Evolutionary conservation across 306 rosid species (phyloP).

Genomic region (Vigna hirtella): DNA sequence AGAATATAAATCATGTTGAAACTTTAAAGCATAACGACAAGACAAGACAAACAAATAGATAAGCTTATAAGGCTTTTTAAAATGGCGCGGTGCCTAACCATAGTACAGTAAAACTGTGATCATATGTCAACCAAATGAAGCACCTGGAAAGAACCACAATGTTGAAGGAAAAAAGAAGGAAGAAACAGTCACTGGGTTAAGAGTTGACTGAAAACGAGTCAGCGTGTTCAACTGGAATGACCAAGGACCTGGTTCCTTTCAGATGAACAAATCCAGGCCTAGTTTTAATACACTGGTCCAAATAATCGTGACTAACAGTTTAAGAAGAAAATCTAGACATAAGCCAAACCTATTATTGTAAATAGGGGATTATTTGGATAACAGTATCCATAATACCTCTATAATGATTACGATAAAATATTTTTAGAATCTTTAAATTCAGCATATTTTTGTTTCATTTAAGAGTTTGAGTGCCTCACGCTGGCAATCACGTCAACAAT

Average conservation of each 20-base stretch:
- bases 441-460: too few species aligned
- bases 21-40: constrained; percentile 31
- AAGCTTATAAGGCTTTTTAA: constrained; percentile 27
- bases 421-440: too few species aligned
- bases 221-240: constrained; percentile 6
- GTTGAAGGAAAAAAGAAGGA: background rate
- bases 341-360: background rate
- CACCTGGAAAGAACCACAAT: background rate
- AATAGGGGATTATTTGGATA: too few species aligned
- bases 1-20: constrained; percentile 16
- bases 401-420: too few species aligned
- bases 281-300: constrained; percentile 4
- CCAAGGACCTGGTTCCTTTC: constrained; percentile 37
- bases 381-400: too few species aligned
- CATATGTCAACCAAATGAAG: background rate
- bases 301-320: constrained; percentile 1
- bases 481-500: too few species aligned
- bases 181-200: background rate
- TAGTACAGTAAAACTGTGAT: background rate
- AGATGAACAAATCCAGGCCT: constrained; percentile 16
- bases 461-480: too few species aligned
- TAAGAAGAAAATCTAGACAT: constrained; percentile 17
- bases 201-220: constrained; percentile 7
- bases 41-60: background rate
- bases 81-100: background rate